These are phyloP conservation scores for Gentiana straminea DNA, from an alignment of 257 asterid species.

Conservation along the genomic window DNA sequence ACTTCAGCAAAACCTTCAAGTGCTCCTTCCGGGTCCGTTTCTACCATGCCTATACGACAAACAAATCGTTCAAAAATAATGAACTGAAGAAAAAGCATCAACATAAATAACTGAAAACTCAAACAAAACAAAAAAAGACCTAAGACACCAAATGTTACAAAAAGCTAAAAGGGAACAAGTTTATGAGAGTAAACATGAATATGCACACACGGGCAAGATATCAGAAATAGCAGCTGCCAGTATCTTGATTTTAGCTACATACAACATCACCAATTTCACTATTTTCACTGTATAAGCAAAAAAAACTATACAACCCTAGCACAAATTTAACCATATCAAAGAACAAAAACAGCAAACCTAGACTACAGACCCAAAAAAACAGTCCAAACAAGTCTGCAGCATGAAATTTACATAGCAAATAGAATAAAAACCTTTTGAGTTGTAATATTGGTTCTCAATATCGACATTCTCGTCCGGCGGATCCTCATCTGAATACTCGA, in stretches of 20 bases:
- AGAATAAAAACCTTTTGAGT: slow-evolving; percentile 62
- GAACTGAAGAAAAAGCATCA: background rate
- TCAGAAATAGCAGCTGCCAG: too few species aligned
- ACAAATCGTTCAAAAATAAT: background rate
- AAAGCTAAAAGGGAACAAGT: too few species aligned
- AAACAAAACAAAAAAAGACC: slow-evolving; percentile 1
- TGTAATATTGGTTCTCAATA: slow-evolving; percentile 92
- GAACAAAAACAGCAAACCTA: too few species aligned
- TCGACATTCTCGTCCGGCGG: slow-evolving; percentile 97
- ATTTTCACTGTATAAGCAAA: too few species aligned
- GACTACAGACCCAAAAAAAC: too few species aligned
- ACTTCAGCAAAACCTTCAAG: slow-evolving; percentile 90
- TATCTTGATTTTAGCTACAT: too few species aligned
- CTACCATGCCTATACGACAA: slow-evolving; percentile 59
- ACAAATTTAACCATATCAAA: too few species aligned
- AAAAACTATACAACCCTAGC: too few species aligned
- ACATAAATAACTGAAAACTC: background rate
- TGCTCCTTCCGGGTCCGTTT: slow-evolving; percentile 90
- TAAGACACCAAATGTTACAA: background rate
- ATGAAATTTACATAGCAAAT: background rate
- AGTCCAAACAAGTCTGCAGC: too few species aligned
- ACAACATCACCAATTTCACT: too few species aligned
- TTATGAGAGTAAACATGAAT: too few species aligned
- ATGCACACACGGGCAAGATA: too few species aligned
- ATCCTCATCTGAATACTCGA: slow-evolving; percentile 97